phyloP scores from a whole-genome alignment of 805 yeast genomes.

The Clavispora fructus region DNA sequence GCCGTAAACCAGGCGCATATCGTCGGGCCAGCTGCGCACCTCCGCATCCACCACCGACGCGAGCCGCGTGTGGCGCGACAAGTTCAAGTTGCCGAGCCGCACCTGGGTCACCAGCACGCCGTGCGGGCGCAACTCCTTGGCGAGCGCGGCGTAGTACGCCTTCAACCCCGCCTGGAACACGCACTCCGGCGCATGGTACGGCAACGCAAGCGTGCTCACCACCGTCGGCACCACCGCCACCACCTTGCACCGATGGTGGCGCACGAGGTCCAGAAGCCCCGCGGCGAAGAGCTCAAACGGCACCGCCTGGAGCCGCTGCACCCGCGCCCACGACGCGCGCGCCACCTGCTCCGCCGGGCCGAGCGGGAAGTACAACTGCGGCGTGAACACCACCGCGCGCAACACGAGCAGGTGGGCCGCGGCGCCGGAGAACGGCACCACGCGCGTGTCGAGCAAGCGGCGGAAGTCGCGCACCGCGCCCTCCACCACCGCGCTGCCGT shows the following conservation, averaged over 20 bases:
- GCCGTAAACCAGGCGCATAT: slow-evolving; percentile 30
- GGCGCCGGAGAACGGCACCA: slow-evolving; percentile 55
- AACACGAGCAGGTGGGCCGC: slow-evolving; percentile 51
- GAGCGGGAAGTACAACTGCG: slow-evolving; percentile 61
- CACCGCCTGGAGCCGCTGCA: slow-evolving; percentile 42
- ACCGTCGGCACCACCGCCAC: slow-evolving; percentile 53
- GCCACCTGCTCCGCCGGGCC: slow-evolving; percentile 63
- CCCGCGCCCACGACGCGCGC: slow-evolving; percentile 45
- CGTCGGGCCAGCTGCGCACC: slow-evolving; percentile 34
- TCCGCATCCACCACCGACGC: slow-evolving; percentile 31
- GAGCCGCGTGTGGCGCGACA: slow-evolving; percentile 19
- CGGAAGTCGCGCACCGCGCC: slow-evolving; percentile 40
- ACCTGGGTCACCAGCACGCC: slow-evolving; percentile 34
- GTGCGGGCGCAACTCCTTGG: slow-evolving; percentile 33
- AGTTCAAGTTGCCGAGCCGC: slow-evolving; percentile 35
- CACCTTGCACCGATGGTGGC: slow-evolving; percentile 43
- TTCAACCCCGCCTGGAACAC: slow-evolving; percentile 44
- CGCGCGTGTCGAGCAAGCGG: slow-evolving; percentile 46
- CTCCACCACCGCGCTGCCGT: slow-evolving; percentile 38
- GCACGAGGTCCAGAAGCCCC: slow-evolving; percentile 51
- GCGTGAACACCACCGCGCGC: slow-evolving; percentile 64
- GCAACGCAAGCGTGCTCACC: slow-evolving; percentile 47
- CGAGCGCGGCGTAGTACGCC: slow-evolving; percentile 28
- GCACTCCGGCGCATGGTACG: slow-evolving; percentile 62
- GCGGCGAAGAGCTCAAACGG: slow-evolving; percentile 49